phyloP scores from a whole-genome alignment of 345 rosid genomes.

The Populus pruinosa region DNA sequence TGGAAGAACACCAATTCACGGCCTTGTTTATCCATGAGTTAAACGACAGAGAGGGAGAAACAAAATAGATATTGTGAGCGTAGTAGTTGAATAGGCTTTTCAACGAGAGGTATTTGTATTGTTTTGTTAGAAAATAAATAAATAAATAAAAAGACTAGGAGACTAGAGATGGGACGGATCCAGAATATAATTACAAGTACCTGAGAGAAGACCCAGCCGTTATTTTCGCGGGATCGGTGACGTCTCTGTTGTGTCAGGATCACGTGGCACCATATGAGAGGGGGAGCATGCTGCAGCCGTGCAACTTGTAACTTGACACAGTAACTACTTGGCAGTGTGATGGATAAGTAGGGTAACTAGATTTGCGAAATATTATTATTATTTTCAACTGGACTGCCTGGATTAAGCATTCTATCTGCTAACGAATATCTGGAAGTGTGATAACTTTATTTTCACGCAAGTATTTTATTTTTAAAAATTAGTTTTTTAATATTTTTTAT shows the following conservation, averaged over 20 bases:
- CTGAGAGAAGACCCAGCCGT: constrained; percentile 41
- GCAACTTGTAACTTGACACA: not conserved
- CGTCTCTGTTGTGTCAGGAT: constrained; percentile 16
- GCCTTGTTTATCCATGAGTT: constrained; percentile 60
- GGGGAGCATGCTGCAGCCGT: not conserved
- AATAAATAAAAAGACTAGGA: not conserved
- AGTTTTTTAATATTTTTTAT: no score
- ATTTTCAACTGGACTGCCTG: no score
- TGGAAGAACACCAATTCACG: constrained; percentile 55
- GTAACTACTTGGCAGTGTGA: not conserved
- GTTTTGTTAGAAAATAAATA: not conserved
- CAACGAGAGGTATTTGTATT: constrained; percentile 12
- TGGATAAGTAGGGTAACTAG: not conserved
- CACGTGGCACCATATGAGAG: constrained; percentile 7
- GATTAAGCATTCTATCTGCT: no score
- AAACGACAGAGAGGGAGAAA: constrained; percentile 12
- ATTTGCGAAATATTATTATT: not conserved
- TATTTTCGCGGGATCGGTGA: constrained; percentile 31
- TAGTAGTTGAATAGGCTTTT: constrained; percentile 29
- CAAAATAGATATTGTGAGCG: not conserved
- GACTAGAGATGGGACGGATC: constrained; percentile 11
- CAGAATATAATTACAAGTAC: constrained; percentile 13
- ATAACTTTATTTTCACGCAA: no score
- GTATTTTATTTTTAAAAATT: no score
- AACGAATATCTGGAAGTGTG: no score